A percentile compares a stretch with the other conserved stretches of the same genome.
Evolutionary conservation across 106 monocot species (phyloP).

Genomic region (Apostasia ramifera): DNA sequence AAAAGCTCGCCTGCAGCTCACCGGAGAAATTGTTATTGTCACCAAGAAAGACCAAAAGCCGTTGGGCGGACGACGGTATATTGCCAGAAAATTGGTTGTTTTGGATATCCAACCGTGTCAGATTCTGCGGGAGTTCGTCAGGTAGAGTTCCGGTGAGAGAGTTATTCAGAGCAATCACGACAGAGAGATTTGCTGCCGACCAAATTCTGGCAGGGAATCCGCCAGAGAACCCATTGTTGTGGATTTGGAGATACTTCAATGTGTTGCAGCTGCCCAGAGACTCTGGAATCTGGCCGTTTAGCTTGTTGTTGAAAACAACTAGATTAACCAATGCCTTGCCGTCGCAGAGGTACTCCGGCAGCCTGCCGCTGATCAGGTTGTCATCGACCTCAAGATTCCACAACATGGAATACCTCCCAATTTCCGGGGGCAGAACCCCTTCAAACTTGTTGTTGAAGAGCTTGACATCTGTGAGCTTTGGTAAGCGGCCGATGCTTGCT

Average conservation of each 20-base stretch:
- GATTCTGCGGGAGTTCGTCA: conserved; percentile 26
- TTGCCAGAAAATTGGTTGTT: conserved; percentile 58
- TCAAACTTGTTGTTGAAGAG: conserved; percentile 34
- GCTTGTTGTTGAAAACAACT: conserved; percentile 35
- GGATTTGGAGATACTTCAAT: conserved; percentile 28
- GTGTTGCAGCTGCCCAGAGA: conserved; percentile 31
- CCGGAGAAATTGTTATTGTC: conserved; percentile 51
- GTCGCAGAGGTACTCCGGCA: conserved; percentile 42
- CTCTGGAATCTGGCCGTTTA: conserved; percentile 42
- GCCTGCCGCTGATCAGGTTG: conserved; percentile 43
- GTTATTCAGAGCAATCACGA: conserved; percentile 31
- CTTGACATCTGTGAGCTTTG: conserved; percentile 24
- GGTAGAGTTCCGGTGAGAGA: conserved; percentile 53
- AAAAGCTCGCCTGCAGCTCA: conserved; percentile 22
- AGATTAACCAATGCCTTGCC: conserved; percentile 13
- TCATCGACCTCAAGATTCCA: conserved; percentile 40
- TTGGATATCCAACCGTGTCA: conserved; percentile 38
- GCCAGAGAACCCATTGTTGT: conserved; percentile 49
- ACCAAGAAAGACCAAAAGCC: conserved; percentile 28
- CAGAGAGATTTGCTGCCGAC: conserved; percentile 29
- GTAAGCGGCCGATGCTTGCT: conserved; percentile 21
- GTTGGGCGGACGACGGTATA: conserved; percentile 28
- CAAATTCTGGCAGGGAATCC: conserved; percentile 44
- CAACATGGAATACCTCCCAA: conserved; percentile 37
- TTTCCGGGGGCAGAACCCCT: conserved; percentile 31